Evolutionary conservation across 768 basidiomycete species (phyloP).

Genomic region (Leucocoprinus leucothites): DNA sequence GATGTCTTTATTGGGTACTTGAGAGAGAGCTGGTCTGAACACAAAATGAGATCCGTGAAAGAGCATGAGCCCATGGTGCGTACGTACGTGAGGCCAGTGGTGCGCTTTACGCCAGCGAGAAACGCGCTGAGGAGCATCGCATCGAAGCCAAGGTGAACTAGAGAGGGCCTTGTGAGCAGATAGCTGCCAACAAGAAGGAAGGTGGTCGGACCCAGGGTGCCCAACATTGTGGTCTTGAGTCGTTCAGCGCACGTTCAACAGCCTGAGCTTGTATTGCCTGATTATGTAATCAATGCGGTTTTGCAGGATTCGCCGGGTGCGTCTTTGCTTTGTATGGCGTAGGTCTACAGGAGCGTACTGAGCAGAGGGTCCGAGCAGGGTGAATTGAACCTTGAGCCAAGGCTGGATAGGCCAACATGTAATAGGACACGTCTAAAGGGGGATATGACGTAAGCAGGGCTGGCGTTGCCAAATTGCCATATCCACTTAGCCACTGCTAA

Average conservation of each 20-base stretch:
- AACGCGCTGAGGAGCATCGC: conserved; percentile 77
- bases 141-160: conserved; percentile 71
- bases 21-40: conserved; percentile 66
- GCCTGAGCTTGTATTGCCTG: background rate
- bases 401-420: too few relatives aligned
- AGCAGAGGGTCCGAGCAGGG: too few relatives aligned
- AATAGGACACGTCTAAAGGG: too few relatives aligned
- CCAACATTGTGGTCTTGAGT: conserved; percentile 44
- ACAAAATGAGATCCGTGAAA: background rate
- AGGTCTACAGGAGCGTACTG: too few relatives aligned
- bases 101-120: conserved; percentile 80
- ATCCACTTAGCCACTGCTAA: too few relatives aligned
- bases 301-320: too few relatives aligned
- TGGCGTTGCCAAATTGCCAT: background rate
- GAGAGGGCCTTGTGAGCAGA: conserved; percentile 12
- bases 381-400: too few relatives aligned
- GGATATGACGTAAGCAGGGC: conserved; percentile 11
- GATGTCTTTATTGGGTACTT: conserved; percentile 85
- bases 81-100: conserved; percentile 82
- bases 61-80: background rate
- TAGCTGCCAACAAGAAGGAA: background rate
- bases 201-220: conserved; percentile 46
- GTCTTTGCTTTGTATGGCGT: too few relatives aligned
- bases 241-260: background rate
- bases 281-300: background rate